Conservation (phyloP, 2,329 filamentous ascomycete species). For the Didymella keratinophila region DNA sequence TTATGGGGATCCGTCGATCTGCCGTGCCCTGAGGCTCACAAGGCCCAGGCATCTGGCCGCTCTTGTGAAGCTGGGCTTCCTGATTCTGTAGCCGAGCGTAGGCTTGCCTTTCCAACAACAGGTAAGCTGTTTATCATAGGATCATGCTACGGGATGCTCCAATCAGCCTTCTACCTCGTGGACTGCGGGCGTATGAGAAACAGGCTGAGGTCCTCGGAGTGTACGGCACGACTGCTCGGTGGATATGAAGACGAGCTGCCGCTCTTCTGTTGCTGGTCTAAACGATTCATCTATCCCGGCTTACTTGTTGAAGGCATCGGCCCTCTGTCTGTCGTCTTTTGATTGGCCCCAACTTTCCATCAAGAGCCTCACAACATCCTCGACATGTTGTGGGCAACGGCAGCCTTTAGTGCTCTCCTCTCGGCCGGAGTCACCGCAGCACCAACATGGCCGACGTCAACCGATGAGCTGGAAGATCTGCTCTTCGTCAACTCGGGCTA, state of each 20-base stretch:
- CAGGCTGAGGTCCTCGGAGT: conserved; percentile 3
- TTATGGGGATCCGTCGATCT: conserved; percentile 10
- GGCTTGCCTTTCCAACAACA: conserved; percentile 3
- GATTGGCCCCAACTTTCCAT: not conserved
- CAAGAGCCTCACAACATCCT: not conserved
- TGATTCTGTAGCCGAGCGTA: conserved; percentile 2
- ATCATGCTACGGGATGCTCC: conserved; percentile 6
- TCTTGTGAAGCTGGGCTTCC: conserved; percentile 5
- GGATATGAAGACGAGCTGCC: conserved; percentile 3
- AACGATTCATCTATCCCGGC: not conserved
- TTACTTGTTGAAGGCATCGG: not conserved
- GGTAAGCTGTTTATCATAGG: not conserved
- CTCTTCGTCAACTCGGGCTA: conserved; percentile 67
- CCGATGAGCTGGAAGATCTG: conserved; percentile 70
- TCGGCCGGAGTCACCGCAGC: conserved; percentile 48
- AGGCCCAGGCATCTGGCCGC: conserved; percentile 14
- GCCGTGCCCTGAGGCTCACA: conserved; percentile 4
- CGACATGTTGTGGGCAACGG: conserved; percentile 11
- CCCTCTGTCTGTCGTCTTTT: not conserved
- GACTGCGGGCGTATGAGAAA: not conserved
- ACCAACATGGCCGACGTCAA: conserved; percentile 67
- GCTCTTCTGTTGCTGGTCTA: not conserved
- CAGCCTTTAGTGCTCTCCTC: conserved; percentile 15
- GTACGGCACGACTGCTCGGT: conserved; percentile 1
- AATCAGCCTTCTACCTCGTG: conserved; percentile 5